Evolutionary conservation across 2,329 filamentous ascomycete genomes (phyloP).

Genomic region (Podosphaera fusca): DNA sequence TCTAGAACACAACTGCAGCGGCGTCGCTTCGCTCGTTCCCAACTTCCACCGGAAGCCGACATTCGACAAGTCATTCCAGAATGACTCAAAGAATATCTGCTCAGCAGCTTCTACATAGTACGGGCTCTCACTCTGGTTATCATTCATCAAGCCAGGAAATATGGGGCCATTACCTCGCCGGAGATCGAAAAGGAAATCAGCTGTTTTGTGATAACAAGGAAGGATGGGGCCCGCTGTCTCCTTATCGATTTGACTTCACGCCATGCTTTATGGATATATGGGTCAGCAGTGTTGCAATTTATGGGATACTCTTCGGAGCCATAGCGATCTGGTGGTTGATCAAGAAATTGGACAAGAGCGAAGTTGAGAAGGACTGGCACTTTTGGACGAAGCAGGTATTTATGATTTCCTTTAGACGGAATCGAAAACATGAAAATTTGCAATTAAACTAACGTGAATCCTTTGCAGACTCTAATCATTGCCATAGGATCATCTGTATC

Average conservation of each 20-base stretch:
- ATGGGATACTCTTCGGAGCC: conserved; percentile 56
- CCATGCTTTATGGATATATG: conserved; percentile 92
- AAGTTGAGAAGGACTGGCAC: conserved; percentile 64
- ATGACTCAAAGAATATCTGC: conserved; percentile 5
- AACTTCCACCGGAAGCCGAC: neutral
- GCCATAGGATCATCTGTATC: conserved; percentile 32
- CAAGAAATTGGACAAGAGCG: conserved; percentile 40
- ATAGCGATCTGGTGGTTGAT: conserved; percentile 62
- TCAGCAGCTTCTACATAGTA: conserved; percentile 16
- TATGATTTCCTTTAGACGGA: conserved; percentile 2
- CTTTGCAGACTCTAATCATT: conserved; percentile 28
- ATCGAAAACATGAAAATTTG: neutral
- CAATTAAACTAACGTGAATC: neutral
- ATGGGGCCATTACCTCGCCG: conserved; percentile 35
- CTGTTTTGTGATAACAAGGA: conserved; percentile 72
- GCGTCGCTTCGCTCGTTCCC: neutral
- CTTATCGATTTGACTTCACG: conserved; percentile 75
- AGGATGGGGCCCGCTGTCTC: conserved; percentile 88
- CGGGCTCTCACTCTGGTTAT: conserved; percentile 38
- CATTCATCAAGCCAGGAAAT: conserved; percentile 21
- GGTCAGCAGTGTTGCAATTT: conserved; percentile 54
- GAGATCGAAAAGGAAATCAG: conserved; percentile 23
- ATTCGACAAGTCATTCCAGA: neutral
- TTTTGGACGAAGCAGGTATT: conserved; percentile 81
- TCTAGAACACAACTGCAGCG: neutral